phyloP scores from a whole-genome alignment of 805 yeast genomes.

The Saccharomyces kudriavzevii region DNA sequence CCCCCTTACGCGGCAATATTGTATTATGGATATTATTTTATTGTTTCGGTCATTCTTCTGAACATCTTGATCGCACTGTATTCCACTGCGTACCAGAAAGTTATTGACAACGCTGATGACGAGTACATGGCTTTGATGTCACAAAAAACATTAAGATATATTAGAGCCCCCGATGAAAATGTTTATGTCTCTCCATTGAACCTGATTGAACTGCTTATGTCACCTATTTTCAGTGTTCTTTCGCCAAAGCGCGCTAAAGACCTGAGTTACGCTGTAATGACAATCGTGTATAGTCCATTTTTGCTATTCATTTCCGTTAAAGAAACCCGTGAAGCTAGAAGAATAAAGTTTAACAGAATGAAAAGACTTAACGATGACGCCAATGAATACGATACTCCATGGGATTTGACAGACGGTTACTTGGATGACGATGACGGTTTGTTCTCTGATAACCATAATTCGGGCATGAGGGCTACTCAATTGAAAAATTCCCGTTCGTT shows the following conservation, averaged over 20 bases:
- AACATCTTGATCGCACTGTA: conserved; percentile 80
- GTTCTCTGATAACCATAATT: conserved; percentile 18
- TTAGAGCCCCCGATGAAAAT: conserved; percentile 81
- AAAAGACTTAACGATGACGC: conserved; percentile 66
- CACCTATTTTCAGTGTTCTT: conserved; percentile 38
- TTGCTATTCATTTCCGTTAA: conserved; percentile 50
- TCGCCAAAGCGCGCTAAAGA: conserved; percentile 23
- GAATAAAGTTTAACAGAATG: conserved; percentile 63
- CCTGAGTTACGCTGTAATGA: conserved; percentile 52
- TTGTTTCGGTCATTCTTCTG: conserved; percentile 65
- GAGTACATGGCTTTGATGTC: conserved; percentile 82
- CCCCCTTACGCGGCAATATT: conserved; percentile 80
- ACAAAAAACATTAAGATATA: conserved; percentile 72
- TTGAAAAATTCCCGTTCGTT: conserved; percentile 29
- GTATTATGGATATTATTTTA: conserved; percentile 69
- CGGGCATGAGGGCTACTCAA: conserved; percentile 30
- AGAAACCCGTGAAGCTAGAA: conserved; percentile 59
- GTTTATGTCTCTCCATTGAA: conserved; percentile 83
- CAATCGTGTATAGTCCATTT: conserved; percentile 59
- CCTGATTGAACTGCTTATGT: conserved; percentile 51
- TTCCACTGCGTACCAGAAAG: conserved; percentile 74
- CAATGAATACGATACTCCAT: conserved; percentile 66
- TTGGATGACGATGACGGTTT: conserved; percentile 30
- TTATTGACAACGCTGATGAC: conserved; percentile 73
- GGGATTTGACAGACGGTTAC: conserved; percentile 79